A percentile compares a stretch with the other conserved stretches of the same genome.
Conservation (phyloP, 805 yeast genomes). For the Candida golubevii region DNA sequence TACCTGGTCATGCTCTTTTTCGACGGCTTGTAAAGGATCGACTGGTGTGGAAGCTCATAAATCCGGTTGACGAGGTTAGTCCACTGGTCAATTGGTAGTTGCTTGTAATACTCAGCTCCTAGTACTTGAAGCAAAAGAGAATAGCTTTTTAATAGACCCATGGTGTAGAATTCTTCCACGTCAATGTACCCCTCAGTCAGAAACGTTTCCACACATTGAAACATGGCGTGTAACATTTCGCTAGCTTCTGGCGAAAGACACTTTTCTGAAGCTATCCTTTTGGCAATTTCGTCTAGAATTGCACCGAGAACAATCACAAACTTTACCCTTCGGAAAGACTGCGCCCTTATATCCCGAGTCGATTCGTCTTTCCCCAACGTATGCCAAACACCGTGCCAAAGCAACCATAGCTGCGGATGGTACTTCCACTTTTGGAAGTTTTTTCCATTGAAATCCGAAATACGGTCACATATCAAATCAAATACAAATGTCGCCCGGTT, state of each 20-base stretch:
- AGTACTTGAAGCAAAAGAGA: conserved; percentile 3
- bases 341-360: conserved; percentile 30
- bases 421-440: conserved; percentile 40
- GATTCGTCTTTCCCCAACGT: conserved; percentile 20
- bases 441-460: conserved; percentile 46
- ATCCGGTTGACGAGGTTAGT: conserved; percentile 21
- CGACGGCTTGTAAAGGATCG: conserved; percentile 21
- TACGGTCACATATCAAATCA: conserved; percentile 56
- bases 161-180: conserved; percentile 29
- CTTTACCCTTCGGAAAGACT: conserved; percentile 34
- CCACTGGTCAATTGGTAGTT: conserved; percentile 19
- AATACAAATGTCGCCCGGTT: conserved; percentile 50
- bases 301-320: conserved; percentile 16
- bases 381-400: conserved; percentile 42
- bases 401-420: conserved; percentile 45
- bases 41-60: conserved; percentile 21
- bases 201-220: conserved; percentile 18
- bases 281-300: conserved; percentile 9
- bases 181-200: conserved; percentile 25
- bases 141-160: conserved; percentile 24
- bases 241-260: background rate
- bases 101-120: background rate
- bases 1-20: conserved; percentile 30
- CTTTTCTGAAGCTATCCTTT: background rate
- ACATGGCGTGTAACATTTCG: conserved; percentile 11